Evolutionary conservation across 169 alveolate species (phyloP), one percentile per base, ranked within the genome.

Genomic region (Plasmodium relictum): DNA sequence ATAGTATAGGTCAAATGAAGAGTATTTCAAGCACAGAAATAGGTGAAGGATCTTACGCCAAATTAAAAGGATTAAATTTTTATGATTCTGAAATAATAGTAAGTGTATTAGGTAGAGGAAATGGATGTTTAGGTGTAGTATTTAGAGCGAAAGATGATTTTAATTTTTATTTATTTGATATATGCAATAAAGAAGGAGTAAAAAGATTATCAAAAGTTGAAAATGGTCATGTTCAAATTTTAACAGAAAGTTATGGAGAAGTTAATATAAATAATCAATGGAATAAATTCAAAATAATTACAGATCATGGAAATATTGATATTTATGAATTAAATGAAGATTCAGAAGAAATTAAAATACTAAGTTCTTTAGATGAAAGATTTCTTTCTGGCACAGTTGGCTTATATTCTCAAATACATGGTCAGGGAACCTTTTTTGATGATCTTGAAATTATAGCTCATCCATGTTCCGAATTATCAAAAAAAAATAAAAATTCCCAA

Each of bases 361-460:
- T 52, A 88, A 94, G 96, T 45, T 96, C 94, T 20, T 74, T 96
- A 72, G 98, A 96, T 91, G 96, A 96, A 78, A 88, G 96, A 9
- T 94, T 96, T 59, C 65, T 94, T 73, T 93, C 96, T 61, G 98
- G 98, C 16, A 89, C 96, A 14, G 94, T 96, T 44, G 98, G 97
- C 6, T 93, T 96, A 63, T 96, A 95, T 76, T 92, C 97, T 9
- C 94, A 95, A 61, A 97, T 97, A 39, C 89, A 94, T 80, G 95
- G 94, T 2, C 96, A 94, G 26, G 96, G 97, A 24, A 94, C 95
- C 18, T 95, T 94, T 88, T 96, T 94, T 58, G 98, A 96, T 88
- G 93, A 92, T 14, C 66, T 96, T 37, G 73, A 83, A 24, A 88
- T 96, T n/a, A 92, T 76, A 45, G 96, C 97, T n/a, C 92, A 68